Evolutionary conservation across 2,329 filamentous ascomycete species (phyloP).

Genomic region (Tricladium varicosporioides): DNA sequence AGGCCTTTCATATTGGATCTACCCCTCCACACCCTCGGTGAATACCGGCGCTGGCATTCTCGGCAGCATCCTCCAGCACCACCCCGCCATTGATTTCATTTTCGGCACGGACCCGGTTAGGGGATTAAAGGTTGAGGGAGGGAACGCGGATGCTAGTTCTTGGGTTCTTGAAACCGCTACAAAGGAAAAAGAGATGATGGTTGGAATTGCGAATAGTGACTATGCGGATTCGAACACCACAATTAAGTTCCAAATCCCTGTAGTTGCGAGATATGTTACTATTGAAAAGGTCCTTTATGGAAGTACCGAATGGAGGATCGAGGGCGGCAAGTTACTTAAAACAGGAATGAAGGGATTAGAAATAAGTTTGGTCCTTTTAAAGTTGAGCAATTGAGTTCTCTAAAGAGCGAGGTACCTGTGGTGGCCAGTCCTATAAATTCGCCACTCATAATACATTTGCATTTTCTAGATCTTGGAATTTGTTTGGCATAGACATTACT

Average conservation of each 20-base stretch:
- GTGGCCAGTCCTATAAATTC: no score
- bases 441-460: no score
- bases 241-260: slow-evolving; percentile 23
- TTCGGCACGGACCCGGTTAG: slow-evolving; percentile 31
- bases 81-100: slow-evolving; percentile 37
- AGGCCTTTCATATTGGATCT: slow-evolving; percentile 46
- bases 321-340: slow-evolving; percentile 20
- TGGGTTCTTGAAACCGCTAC: slow-evolving; percentile 35
- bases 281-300: slow-evolving; percentile 24
- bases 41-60: slow-evolving; percentile 36
- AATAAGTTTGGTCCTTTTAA: slow-evolving; percentile 22
- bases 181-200: slow-evolving; percentile 32
- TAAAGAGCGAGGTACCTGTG: no score
- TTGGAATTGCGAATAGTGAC: slow-evolving; percentile 39
- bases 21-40: slow-evolving; percentile 36
- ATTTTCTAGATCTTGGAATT: no score
- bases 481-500: not conserved
- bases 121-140: slow-evolving; percentile 13
- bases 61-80: slow-evolving; percentile 38
- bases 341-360: slow-evolving; percentile 25
- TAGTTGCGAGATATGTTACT: not conserved
- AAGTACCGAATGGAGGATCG: slow-evolving; percentile 20
- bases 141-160: slow-evolving; percentile 37
- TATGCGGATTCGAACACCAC: slow-evolving; percentile 21
- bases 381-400: slow-evolving; percentile 14